Evolutionary conservation across 1,284 basidiomycete genomes (phyloP).

Genomic region (Rhodotorula sp.): DNA sequence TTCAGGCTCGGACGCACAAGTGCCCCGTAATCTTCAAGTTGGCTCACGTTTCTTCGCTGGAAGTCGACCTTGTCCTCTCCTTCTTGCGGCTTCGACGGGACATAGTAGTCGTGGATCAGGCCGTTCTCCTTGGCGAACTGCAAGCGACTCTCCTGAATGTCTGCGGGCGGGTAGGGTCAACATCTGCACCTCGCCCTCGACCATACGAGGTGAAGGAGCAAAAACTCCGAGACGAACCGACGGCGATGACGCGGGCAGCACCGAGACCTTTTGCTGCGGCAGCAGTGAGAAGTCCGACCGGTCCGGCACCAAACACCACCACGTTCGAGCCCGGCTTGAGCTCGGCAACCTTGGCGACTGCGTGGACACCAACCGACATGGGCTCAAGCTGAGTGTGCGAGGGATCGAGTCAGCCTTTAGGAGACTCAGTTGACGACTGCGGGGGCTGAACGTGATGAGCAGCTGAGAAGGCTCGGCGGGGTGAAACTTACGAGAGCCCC

Average conservation of each 20-base stretch:
- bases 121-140: slow-evolving; percentile 80
- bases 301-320: slow-evolving; percentile 77
- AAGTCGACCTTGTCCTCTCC: slow-evolving; percentile 68
- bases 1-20: too few relatives aligned
- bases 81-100: slow-evolving; percentile 60
- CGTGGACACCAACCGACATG: slow-evolving; percentile 85
- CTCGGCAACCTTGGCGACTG: slow-evolving; percentile 71
- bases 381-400: slow-evolving; percentile 75
- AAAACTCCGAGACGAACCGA: slow-evolving; percentile 52
- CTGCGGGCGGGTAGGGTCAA: slow-evolving; percentile 43
- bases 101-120: slow-evolving; percentile 75
- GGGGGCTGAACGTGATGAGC: not conserved
- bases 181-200: not conserved
- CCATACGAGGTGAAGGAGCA: too few relatives aligned
- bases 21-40: too few relatives aligned
- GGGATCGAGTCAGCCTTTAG: slow-evolving; percentile 39
- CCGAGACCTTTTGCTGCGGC: slow-evolving; percentile 71
- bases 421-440: not conserved
- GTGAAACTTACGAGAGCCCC: slow-evolving; percentile 67
- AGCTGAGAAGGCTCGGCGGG: not conserved
- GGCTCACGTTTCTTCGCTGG: slow-evolving; percentile 52
- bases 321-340: slow-evolving; percentile 56
- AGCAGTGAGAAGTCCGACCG: slow-evolving; percentile 87
- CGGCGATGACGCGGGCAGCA: slow-evolving; percentile 71
- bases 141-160: slow-evolving; percentile 77